These are phyloP conservation scores for Melanogaster broomeanus DNA, from an alignment of 768 basidiomycete genomes.

Conservation along the genomic window DNA sequence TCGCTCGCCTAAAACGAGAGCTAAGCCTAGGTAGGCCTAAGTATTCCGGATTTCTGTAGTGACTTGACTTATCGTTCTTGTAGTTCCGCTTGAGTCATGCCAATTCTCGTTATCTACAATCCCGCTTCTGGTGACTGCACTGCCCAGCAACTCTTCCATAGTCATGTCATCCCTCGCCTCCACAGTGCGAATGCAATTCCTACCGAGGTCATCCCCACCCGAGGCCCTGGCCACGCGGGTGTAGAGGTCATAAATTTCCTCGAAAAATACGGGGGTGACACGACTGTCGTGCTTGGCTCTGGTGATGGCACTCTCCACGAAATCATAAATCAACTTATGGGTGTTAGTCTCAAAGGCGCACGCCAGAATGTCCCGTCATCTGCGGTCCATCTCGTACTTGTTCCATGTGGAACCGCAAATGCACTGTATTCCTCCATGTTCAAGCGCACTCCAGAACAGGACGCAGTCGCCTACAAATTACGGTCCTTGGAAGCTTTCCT, in stretches of 20 bases:
- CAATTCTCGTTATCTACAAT: slow-evolving; percentile 70
- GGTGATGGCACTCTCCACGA: slow-evolving; percentile 96
- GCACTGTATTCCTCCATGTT: slow-evolving; percentile 84
- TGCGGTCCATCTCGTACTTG: slow-evolving; percentile 47
- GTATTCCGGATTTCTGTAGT: background rate
- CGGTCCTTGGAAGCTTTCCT: slow-evolving; percentile 59
- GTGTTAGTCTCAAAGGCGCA: slow-evolving; percentile 20
- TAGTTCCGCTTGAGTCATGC: slow-evolving; percentile 42
- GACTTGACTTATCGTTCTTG: background rate
- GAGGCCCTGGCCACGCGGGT: slow-evolving; percentile 56
- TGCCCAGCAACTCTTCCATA: slow-evolving; percentile 55
- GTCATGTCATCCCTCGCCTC: slow-evolving; percentile 68
- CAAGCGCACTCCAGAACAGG: slow-evolving; percentile 40
- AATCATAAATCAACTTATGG: slow-evolving; percentile 62
- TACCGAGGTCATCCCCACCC: slow-evolving; percentile 47
- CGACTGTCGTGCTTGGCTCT: slow-evolving; percentile 65
- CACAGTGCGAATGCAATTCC: slow-evolving; percentile 33
- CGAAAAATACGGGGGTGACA: slow-evolving; percentile 25
- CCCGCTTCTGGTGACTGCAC: slow-evolving; percentile 67
- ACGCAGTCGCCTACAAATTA: slow-evolving; percentile 45
- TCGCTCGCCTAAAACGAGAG: too few relatives aligned
- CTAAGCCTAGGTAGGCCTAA: too few relatives aligned
- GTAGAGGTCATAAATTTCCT: slow-evolving; percentile 44
- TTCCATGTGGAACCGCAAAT: slow-evolving; percentile 92
- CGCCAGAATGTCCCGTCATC: slow-evolving; percentile 11